Base-by-base conservation (phyloP, 352 stramenopile genomes). In the Pythium myriotylum region DNA sequence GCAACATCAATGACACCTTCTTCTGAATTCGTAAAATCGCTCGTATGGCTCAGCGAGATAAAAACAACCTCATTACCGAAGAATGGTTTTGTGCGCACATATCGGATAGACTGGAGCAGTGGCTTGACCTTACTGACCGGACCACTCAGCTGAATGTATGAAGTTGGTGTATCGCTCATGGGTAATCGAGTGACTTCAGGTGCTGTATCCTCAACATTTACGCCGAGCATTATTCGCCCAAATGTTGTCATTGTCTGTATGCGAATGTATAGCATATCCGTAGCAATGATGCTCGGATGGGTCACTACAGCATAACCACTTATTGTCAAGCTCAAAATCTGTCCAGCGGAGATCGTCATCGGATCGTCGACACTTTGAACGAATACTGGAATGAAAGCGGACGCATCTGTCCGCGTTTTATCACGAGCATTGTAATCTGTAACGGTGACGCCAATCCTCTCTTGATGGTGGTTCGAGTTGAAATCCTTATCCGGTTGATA, bases 401-500 rank as follows among this genome's bases (percentile, higher is more conserved):
- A 73, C 2, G 70, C 74, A 47, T 85, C 72, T 0, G 79, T 77
- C 7, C 74, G 41, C 0, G 83, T 88, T 2, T 50, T 45, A 37
- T 92, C 83, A 4, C 78, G 71, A 42, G 65, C 62, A 40, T 92
- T 92, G 43, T 74, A 75, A 50, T 92, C 84, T 16, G 64, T 68
- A 14, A 90, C 72, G 17, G 62, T 69, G 33, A 92, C 75, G 14
- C 77, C 72, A 5, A 95, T 68, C 17, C 63, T 59, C 45, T 95
- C 86, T 4, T 42, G 17, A 35, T 95, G 84, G 13, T 87, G 81
- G 1, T 69, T 65, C 0, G 76, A 84, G 42, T 92, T 95, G 57
- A 89, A 95, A 22, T 95, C 70, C 47, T 69, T 72, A 45, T 94
- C 76, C 3, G 86, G 82, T 40, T 54, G 63, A 58, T 95, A 95